phyloP scores from a whole-genome alignment of 75 land plant species.

The Isoetes taiwanensis region DNA sequence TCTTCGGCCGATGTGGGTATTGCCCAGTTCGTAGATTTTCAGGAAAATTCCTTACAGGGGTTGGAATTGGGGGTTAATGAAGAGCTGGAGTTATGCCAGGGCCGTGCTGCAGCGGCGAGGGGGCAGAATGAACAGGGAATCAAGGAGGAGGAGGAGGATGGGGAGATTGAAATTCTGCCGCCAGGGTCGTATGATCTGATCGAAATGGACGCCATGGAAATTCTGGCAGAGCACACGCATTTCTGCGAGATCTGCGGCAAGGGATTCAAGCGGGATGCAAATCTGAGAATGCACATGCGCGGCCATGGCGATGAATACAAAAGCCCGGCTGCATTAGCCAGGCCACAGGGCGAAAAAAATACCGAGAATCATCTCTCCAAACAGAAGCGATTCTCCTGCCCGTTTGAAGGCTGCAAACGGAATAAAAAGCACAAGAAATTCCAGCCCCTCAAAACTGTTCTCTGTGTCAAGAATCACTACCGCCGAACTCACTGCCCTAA shows the following conservation, averaged over 20 bases:
- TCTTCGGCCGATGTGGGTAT: neutral
- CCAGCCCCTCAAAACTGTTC: conserved; percentile 61
- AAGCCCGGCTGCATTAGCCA: conserved; percentile 56
- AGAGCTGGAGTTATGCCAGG: neutral
- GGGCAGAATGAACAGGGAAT: conserved; percentile 9
- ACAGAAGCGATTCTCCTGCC: conserved; percentile 62
- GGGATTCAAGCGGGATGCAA: conserved; percentile 80
- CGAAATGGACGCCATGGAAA: conserved; percentile 59
- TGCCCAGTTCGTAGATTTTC: conserved; percentile 15
- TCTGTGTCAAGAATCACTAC: conserved; percentile 80
- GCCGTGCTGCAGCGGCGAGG: neutral
- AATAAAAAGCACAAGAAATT: conserved; percentile 66
- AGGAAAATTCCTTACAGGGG: neutral
- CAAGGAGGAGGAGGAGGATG: conserved; percentile 47
- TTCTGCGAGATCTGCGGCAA: conserved; percentile 71
- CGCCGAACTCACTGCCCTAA: conserved; percentile 73
- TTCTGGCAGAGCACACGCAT: conserved; percentile 78
- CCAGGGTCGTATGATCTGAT: conserved; percentile 68
- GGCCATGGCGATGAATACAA: conserved; percentile 85
- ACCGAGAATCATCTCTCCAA: conserved; percentile 12
- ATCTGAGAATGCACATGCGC: conserved; percentile 82
- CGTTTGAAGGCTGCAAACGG: conserved; percentile 57
- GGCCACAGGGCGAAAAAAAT: conserved; percentile 32
- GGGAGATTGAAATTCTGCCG: conserved; percentile 47
- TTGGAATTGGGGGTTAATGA: neutral